Evolutionary conservation across 2,329 filamentous ascomycete species (phyloP), one percentile per base, ranked within the genome.

Genomic region (Alternaria dauci): DNA sequence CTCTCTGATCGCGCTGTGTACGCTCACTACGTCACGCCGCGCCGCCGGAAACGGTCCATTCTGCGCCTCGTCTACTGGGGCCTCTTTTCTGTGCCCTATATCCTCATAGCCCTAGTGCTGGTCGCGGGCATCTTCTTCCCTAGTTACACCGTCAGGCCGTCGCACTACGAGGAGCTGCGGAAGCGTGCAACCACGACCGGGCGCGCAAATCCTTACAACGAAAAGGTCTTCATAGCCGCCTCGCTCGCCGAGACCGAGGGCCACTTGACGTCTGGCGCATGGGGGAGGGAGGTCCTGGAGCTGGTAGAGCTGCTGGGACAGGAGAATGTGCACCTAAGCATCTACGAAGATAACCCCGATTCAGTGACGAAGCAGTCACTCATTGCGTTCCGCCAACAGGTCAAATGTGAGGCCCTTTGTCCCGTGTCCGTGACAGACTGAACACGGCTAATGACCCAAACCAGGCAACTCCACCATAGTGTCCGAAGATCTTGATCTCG

Each of bases 191-290:
- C 72, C 8, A 62, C 62, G 3, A 66, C 75, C 8, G 80, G 79
- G 4, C 73, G 84, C 47, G 85, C 81, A 8, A 88, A 88, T 63
- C 70, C 80, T 2, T 76, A 81, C 55, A 81, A 86, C 51, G 88
- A 92, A 74, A 90, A 88, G 69, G 81, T 93, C n/a, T 93, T 90
- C 71, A 90, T 93, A 52, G 88, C 88, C 1, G 87, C 90, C 16
- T 91, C 88, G 69, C 82, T 93, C 55, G 90, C 90, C 67, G 89
- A 93, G 69, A 80, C 82, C 20, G 81, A 81, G 7, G 89, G 88
- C 1, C 79, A 83, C 3, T 79, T 93, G 20, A 85, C 89, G 0
- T 79, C 82, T 7, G 89, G 90, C 1, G 79, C 81, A 28, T 93
- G 90, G 90, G 89, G 88, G 0, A 74, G 83, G 60, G 82, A 84